Conservation (phyloP, 2,329 filamentous ascomycete genomes). For the Corinectria fuckeliana region DNA sequence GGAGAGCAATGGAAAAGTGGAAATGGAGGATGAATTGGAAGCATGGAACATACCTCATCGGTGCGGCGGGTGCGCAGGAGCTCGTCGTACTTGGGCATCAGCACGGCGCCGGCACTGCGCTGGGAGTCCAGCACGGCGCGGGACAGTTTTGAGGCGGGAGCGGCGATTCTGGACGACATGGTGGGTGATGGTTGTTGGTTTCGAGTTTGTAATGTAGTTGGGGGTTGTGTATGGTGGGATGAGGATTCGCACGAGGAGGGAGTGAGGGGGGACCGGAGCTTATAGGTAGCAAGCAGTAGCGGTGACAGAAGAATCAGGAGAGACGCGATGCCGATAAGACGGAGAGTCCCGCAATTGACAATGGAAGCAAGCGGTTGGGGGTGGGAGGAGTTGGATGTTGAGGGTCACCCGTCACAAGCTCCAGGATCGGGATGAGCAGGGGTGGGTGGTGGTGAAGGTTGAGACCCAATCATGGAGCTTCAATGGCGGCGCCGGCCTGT, state of each 20-base stretch:
- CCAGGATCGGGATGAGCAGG: not conserved
- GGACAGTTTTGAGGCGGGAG: conserved; percentile 56
- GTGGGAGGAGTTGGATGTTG: not conserved
- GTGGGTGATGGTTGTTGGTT: conserved; percentile 2
- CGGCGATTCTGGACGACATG: conserved; percentile 60
- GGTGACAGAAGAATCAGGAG: not conserved
- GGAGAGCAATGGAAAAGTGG: not conserved
- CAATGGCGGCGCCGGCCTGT: not conserved
- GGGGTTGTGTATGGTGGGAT: conserved; percentile 15
- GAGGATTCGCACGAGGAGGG: no score
- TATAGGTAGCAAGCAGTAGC: not conserved
- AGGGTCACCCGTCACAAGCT: not conserved
- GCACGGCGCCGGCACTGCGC: conserved; percentile 46
- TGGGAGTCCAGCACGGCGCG: conserved; percentile 54
- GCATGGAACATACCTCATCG: conserved; percentile 27
- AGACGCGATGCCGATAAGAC: not conserved
- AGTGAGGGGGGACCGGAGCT: not conserved
- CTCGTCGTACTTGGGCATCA: conserved; percentile 58
- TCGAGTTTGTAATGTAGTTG: no score
- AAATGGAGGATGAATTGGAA: not conserved
- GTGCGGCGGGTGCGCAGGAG: conserved; percentile 47
- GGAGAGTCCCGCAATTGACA: not conserved
- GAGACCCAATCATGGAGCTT: not conserved
- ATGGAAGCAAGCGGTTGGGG: not conserved
- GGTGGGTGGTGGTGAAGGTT: not conserved